A percentile compares a stretch with the other conserved stretches of the same genome.
These are phyloP conservation scores for Nitzschia sp. DNA, from an alignment of 108 stramenopile species.

Conservation along the genomic window DNA sequence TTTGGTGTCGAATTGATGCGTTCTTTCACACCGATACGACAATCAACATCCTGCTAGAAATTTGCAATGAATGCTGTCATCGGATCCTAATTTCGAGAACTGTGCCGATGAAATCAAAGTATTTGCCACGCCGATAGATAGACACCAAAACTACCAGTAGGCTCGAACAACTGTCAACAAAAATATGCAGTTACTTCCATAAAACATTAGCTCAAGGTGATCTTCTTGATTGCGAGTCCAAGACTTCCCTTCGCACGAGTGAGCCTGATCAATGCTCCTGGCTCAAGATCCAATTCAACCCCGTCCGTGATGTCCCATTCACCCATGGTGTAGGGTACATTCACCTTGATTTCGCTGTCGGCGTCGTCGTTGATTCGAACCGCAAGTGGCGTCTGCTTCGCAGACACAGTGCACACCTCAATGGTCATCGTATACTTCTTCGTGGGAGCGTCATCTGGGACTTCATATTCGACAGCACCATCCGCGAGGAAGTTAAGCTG, in stretches of 20 bases:
- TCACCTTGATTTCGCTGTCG: slow-evolving; percentile 6
- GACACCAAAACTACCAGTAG: no score
- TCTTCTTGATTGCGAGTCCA: slow-evolving; percentile 54
- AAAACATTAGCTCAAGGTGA: slow-evolving; percentile 30
- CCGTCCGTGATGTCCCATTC: slow-evolving; percentile 42
- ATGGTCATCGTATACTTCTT: slow-evolving; percentile 30
- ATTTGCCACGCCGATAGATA: no score
- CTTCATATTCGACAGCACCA: slow-evolving; percentile 37
- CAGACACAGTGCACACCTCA: slow-evolving; percentile 48
- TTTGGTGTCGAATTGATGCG: no score
- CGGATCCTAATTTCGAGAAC: no score
- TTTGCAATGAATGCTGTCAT: no score
- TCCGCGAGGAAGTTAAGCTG: slow-evolving; percentile 44
- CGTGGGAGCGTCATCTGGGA: slow-evolving; percentile 29
- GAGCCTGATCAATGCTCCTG: slow-evolving; percentile 27
- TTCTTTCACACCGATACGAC: no score
- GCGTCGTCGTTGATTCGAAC: slow-evolving; percentile 21
- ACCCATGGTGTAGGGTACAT: slow-evolving; percentile 56
- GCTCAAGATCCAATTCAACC: slow-evolving; percentile 22
- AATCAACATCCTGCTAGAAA: no score
- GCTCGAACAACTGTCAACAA: no score
- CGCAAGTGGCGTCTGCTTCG: slow-evolving; percentile 31
- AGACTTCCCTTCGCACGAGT: slow-evolving; percentile 35
- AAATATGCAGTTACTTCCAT: no score
- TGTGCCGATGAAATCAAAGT: no score